Conservation (phyloP, 2,329 filamentous ascomycete species). For the Ceratocystis eucalypticola region DNA sequence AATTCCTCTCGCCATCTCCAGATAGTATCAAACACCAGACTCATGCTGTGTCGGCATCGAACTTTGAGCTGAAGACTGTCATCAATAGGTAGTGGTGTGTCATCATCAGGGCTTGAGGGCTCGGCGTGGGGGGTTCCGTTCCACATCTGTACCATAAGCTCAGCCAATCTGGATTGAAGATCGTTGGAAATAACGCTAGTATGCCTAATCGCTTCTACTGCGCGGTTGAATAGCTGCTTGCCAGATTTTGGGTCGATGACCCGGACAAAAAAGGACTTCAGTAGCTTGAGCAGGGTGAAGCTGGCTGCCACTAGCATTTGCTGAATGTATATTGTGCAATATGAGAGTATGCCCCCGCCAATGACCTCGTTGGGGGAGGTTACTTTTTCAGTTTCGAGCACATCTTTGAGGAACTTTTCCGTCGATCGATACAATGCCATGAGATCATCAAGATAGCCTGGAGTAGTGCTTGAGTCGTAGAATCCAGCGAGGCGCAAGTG, state of each 20-base stretch:
- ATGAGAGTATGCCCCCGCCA: constrained; percentile 44
- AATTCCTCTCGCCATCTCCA: constrained; percentile 78
- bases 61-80: constrained; percentile 67
- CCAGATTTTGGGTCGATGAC: constrained; percentile 58
- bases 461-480: constrained; percentile 61
- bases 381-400: constrained; percentile 41
- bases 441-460: constrained; percentile 59
- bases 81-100: constrained; percentile 42
- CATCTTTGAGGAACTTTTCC: constrained; percentile 52
- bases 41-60: constrained; percentile 75
- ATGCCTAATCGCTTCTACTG: constrained; percentile 54
- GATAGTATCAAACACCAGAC: constrained; percentile 69
- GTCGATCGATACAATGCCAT: constrained; percentile 63
- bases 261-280: constrained; percentile 61
- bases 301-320: constrained; percentile 76
- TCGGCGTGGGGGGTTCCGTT: constrained; percentile 47
- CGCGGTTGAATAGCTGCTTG: constrained; percentile 54
- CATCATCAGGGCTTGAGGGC: constrained; percentile 35
- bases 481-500: constrained; percentile 69
- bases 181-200: constrained; percentile 69
- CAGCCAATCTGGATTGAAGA: constrained; percentile 63
- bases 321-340: constrained; percentile 63
- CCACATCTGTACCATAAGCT: constrained; percentile 82
- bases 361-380: constrained; percentile 34
- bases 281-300: constrained; percentile 64